phyloP scores from a whole-genome alignment of 495 filamentous ascomycete genomes.

The Parmelia sp. region DNA sequence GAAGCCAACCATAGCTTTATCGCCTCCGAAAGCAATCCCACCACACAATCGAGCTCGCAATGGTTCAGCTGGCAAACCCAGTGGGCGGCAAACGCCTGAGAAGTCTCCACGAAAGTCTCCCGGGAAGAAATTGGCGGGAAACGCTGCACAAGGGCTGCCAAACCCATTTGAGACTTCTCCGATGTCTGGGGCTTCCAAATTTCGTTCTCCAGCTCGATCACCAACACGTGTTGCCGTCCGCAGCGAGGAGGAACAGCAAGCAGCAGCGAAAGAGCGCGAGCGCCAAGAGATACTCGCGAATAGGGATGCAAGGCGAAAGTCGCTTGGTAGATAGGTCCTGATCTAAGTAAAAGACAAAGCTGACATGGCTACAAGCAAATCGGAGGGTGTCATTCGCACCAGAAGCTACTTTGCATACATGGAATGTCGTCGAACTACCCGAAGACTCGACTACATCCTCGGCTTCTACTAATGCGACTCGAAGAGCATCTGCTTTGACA shows the following conservation, averaged over 20 bases:
- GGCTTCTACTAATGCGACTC: constrained; percentile 60
- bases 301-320: constrained; percentile 83
- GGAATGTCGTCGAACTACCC: constrained; percentile 86
- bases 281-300: constrained; percentile 62
- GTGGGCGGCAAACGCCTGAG: constrained; percentile 19
- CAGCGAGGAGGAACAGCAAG: constrained; percentile 76
- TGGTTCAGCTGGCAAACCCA: constrained; percentile 33
- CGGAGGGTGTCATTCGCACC: constrained; percentile 95
- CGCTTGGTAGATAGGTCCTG: constrained; percentile 49
- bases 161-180: constrained; percentile 24
- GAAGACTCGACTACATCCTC: constrained; percentile 85
- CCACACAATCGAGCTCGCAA: constrained; percentile 43
- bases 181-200: constrained; percentile 17
- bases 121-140: constrained; percentile 27
- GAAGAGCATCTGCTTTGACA: constrained; percentile 59
- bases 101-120: constrained; percentile 13
- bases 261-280: constrained; percentile 63
- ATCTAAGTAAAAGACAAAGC: neutral
- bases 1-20: constrained; percentile 69
- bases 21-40: constrained; percentile 55
- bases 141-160: constrained; percentile 44
- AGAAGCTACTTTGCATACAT: constrained; percentile 95
- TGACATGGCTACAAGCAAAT: constrained; percentile 18
- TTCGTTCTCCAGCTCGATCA: constrained; percentile 37
- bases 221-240: constrained; percentile 44